These are phyloP conservation scores for Mortierella alpina DNA, from an alignment of 192 early-diverging fungal genomes.

Conservation along the genomic window DNA sequence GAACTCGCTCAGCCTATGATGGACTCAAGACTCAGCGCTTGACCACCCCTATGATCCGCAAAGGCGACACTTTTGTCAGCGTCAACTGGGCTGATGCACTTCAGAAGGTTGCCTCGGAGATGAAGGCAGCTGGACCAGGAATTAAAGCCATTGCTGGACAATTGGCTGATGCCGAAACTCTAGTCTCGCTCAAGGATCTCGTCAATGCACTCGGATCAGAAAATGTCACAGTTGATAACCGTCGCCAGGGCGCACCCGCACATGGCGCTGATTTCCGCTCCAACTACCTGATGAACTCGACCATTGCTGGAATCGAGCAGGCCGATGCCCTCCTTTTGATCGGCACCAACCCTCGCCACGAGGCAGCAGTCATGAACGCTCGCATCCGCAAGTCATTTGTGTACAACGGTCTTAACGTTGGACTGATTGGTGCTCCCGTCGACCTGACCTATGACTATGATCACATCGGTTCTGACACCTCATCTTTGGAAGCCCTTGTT, in stretches of 20 bases:
- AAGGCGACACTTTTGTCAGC: conserved; percentile 84
- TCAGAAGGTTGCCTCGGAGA: conserved; percentile 70
- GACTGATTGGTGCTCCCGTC: conserved; percentile 78
- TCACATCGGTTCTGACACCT: conserved; percentile 77
- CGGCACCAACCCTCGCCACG: conserved; percentile 96
- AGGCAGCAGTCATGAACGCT: conserved; percentile 95
- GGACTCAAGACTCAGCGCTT: conserved; percentile 96
- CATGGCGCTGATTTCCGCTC: conserved; percentile 84
- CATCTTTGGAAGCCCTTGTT: conserved; percentile 76
- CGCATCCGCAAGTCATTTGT: conserved; percentile 95
- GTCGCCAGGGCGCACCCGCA: conserved; percentile 61
- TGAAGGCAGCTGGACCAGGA: conserved; percentile 70
- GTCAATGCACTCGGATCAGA: conserved; percentile 90
- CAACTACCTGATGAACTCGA: conserved; percentile 88
- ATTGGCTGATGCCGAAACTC: conserved; percentile 91
- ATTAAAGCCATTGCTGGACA: conserved; percentile 92
- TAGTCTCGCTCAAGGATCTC: conserved; percentile 96
- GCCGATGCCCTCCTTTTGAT: conserved; percentile 93
- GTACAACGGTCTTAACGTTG: conserved; percentile 82
- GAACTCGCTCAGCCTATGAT: conserved; percentile 94
- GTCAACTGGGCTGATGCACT: conserved; percentile 92
- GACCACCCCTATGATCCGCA: conserved; percentile 89
- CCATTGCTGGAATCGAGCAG: conserved; percentile 89
- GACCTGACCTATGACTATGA: conserved; percentile 93
- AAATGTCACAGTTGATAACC: conserved; percentile 81